Base-by-base conservation (phyloP, 768 basidiomycete species). In the Rubroboletus pulcherrimus region DNA sequence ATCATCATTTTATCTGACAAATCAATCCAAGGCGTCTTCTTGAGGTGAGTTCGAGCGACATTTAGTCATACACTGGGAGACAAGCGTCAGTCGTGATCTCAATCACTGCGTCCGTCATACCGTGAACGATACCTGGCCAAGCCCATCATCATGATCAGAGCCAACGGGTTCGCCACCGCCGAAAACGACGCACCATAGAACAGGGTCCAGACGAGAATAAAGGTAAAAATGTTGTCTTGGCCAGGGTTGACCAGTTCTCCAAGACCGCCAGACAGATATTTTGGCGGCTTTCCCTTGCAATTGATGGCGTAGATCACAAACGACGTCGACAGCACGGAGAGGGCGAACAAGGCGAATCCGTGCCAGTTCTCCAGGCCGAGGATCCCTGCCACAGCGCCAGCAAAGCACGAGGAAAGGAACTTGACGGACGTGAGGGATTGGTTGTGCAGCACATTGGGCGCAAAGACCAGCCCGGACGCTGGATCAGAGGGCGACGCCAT, bases 181-280 rank as follows among this genome's bases (percentile, higher is more conserved):
- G 55, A 34, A 59, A 30, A 51, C 40, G 31, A 73, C 88, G 56
- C 63, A 92, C 91, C 94, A 69, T 91, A 96, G 70, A 94, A 90
- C 53, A 96, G 75, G 35, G 94, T 98, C 94, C 94, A 98, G 21
- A 89, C 87, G 30, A 97, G 81, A 55, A 98, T 81, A 65, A 95
- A 98, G 4, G 92, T 91, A 65, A 93, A 91, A 17, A 87, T 75
- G 60, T 93, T 94, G 71, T 97, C 94, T 72, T 93, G 90, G 10
- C 92, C 92, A 0, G 94, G 87, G 58, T 87, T 92, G 45, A 86
- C 73, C 37, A 96, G 73, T 52, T 89, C 89, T 71, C 78, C 73
- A 56, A 82, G 65, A 2, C 88, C 88, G 5, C 84, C 83, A 42
- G 78, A 74, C 17, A 86, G 64, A 69, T 83, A 91, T 63, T 83